A percentile compares a stretch with the other conserved stretches of the same genome.
Conservation (phyloP, 768 basidiomycete species). For the Pisolithus albus region DNA sequence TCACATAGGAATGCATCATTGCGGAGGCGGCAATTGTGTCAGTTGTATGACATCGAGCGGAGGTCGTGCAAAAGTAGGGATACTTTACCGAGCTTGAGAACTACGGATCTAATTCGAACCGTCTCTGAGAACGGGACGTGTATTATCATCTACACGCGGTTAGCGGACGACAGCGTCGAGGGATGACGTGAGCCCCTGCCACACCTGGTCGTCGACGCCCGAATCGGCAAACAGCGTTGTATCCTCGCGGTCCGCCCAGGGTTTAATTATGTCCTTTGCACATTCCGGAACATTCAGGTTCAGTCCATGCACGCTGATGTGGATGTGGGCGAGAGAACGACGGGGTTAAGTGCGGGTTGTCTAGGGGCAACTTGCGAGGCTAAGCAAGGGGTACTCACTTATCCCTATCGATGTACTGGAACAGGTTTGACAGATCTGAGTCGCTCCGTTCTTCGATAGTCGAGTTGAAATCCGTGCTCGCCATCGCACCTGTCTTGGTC, state of each 20-base stretch:
- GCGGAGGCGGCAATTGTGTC: slow-evolving; percentile 1
- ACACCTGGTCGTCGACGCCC: slow-evolving; percentile 79
- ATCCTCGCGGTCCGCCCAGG: slow-evolving; percentile 74
- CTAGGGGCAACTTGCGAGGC: background rate
- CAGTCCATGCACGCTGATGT: slow-evolving; percentile 65
- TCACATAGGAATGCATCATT: slow-evolving; percentile 2
- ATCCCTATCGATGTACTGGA: slow-evolving; percentile 54
- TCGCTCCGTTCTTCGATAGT: slow-evolving; percentile 40
- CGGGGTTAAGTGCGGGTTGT: background rate
- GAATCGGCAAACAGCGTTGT: slow-evolving; percentile 63
- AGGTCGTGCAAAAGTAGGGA: background rate
- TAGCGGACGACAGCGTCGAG: slow-evolving; percentile 5
- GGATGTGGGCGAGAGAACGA: background rate
- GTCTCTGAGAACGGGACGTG: slow-evolving; percentile 77
- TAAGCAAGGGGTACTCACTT: slow-evolving; percentile 39
- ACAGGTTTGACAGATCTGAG: slow-evolving; percentile 50
- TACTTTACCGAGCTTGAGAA: slow-evolving; percentile 66
- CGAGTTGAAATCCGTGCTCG: slow-evolving; percentile 30
- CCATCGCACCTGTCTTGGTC: slow-evolving; percentile 3
- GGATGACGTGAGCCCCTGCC: slow-evolving; percentile 6
- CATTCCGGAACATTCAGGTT: slow-evolving; percentile 78
- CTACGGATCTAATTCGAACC: slow-evolving; percentile 65
- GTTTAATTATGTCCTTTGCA: slow-evolving; percentile 70
- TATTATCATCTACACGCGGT: slow-evolving; percentile 55
- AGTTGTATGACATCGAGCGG: slow-evolving; percentile 5